These are phyloP conservation scores for Wallacemonas collosoma DNA, from an alignment of 208 protist genomes.

Conservation along the genomic window DNA sequence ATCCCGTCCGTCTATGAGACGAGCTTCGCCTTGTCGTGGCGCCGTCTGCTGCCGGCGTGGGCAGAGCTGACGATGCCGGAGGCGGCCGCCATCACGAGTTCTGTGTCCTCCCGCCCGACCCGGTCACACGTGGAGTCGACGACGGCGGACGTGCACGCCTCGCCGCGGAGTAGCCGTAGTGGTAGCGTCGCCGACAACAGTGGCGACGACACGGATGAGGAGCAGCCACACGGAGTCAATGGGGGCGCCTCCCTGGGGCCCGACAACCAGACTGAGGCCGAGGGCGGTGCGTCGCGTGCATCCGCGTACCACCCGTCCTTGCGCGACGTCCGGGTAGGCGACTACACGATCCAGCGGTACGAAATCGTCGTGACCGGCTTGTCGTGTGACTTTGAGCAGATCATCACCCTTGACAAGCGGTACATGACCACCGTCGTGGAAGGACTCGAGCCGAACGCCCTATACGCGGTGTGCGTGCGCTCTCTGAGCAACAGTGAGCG, in stretches of 20 bases:
- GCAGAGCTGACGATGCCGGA: slow-evolving; percentile 10
- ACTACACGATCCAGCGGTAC: slow-evolving; percentile 79
- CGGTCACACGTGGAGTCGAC: slow-evolving; percentile 1
- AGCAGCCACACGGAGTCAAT: slow-evolving; percentile 18
- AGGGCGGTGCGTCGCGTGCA: neutral
- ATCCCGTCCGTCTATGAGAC: slow-evolving; percentile 83
- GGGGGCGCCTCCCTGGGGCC: neutral
- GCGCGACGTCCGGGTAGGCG: slow-evolving; percentile 56
- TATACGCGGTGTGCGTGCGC: slow-evolving; percentile 84
- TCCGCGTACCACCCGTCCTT: slow-evolving; percentile 16
- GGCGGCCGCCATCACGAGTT: neutral
- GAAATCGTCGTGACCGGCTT: slow-evolving; percentile 79
- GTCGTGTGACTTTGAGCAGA: slow-evolving; percentile 45
- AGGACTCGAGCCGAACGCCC: slow-evolving; percentile 70
- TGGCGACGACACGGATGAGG: slow-evolving; percentile 7
- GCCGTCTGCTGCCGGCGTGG: slow-evolving; percentile 58
- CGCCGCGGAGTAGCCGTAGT: neutral
- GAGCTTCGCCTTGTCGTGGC: slow-evolving; percentile 70
- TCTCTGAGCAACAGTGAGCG: slow-evolving; percentile 77
- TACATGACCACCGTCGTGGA: slow-evolving; percentile 51
- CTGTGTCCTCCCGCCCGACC: neutral
- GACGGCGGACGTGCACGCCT: neutral
- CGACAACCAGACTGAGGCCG: too few relatives aligned
- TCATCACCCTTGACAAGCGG: slow-evolving; percentile 56
- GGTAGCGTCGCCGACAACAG: neutral